phyloP scores from a whole-genome alignment of 2,329 filamentous ascomycete genomes.

The Thielaviopsis punctulata region DNA sequence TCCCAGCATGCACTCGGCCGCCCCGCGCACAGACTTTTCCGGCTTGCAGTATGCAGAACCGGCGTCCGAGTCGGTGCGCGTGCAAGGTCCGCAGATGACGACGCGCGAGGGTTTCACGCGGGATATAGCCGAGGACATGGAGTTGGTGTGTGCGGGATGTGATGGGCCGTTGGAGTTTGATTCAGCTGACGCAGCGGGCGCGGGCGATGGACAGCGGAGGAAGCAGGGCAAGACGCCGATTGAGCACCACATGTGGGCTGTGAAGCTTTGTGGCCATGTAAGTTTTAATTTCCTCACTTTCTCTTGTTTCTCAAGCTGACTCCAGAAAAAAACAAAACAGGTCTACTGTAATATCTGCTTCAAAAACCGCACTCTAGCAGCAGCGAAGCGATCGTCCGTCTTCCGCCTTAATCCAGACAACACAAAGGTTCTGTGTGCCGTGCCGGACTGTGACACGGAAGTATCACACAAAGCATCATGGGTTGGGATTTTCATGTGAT shows the following conservation, averaged over 20 bases:
- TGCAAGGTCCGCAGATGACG: constrained; percentile 18
- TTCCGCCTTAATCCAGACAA: constrained; percentile 9
- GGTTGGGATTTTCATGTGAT: constrained; percentile 42
- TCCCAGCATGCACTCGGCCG: background rate
- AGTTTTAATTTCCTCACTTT: too few relatives aligned
- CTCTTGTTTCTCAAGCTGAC: too few relatives aligned
- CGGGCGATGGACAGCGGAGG: constrained; percentile 6
- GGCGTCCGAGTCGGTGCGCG: too few relatives aligned
- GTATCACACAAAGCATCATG: constrained; percentile 37
- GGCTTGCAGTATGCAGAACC: background rate
- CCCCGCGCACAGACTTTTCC: background rate
- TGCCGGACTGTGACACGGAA: constrained; percentile 38
- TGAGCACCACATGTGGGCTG: constrained; percentile 72
- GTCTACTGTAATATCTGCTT: constrained; percentile 47
- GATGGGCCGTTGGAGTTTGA: constrained; percentile 68
- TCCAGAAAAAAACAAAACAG: constrained; percentile 20
- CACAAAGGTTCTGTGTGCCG: constrained; percentile 33
- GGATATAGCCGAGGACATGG: constrained; percentile 51
- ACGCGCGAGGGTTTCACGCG: constrained; percentile 66
- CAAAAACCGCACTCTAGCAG: constrained; percentile 31
- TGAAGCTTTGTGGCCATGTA: constrained; percentile 87
- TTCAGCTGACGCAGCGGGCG: constrained; percentile 21
- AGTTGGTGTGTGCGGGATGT: constrained; percentile 74
- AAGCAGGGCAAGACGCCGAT: constrained; percentile 28
- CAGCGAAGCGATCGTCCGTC: constrained; percentile 11